These are phyloP conservation scores for Dendrobium catenatum DNA, from an alignment of 106 monocot genomes.

Conservation along the genomic window DNA sequence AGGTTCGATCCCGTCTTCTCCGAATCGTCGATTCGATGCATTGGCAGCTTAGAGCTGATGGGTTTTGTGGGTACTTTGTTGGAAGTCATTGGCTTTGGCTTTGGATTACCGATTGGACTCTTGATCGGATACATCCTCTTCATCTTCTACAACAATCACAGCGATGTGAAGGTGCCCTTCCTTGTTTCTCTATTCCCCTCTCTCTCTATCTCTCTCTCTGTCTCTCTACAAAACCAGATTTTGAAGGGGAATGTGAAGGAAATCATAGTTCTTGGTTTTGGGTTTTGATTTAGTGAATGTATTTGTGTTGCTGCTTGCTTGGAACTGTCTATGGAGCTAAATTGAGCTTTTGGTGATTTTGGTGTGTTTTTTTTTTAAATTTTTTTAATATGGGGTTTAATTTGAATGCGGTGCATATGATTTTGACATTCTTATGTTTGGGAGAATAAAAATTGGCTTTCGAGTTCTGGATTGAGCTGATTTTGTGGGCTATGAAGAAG, in stretches of 20 bases:
- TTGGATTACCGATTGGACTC: slow-evolving; percentile 46
- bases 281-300: background rate
- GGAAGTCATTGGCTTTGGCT: slow-evolving; percentile 45
- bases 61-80: slow-evolving; percentile 39
- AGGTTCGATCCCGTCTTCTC: background rate
- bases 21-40: slow-evolving; percentile 7
- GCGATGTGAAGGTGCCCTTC: slow-evolving; percentile 6
- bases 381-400: background rate
- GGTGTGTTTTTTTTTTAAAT: background rate
- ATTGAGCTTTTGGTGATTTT: background rate
- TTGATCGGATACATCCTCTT: slow-evolving; percentile 50
- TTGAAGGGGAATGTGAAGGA: background rate
- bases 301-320: background rate
- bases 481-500: background rate
- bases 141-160: slow-evolving; percentile 25
- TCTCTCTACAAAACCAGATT: background rate
- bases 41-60: slow-evolving; percentile 24
- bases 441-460: background rate
- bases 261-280: background rate
- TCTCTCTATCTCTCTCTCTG: background rate
- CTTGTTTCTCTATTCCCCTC: background rate
- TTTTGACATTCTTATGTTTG: background rate
- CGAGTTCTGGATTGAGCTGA: background rate
- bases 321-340: background rate
- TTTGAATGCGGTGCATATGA: background rate